Conservation (phyloP, 441 rosid genomes). For the Gossypium davidsonii region DNA sequence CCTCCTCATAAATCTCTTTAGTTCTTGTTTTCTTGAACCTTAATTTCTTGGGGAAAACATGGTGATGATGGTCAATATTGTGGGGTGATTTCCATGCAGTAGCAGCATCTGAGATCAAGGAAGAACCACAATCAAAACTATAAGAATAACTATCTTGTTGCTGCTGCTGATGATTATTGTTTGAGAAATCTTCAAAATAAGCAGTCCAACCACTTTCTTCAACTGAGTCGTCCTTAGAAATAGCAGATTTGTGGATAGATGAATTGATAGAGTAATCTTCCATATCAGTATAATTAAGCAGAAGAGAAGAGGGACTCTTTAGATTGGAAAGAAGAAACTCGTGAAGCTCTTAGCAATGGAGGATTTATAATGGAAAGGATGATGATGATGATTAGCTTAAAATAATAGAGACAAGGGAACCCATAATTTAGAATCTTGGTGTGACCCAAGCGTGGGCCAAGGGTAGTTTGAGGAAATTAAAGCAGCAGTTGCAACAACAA, state of each 20-base stretch:
- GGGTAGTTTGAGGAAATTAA: slow-evolving; percentile 37
- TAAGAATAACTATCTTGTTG: slow-evolving; percentile 24
- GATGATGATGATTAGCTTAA: background rate
- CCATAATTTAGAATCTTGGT: slow-evolving; percentile 31
- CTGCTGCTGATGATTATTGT: slow-evolving; percentile 5
- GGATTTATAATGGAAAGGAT: background rate
- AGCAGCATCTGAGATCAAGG: slow-evolving; percentile 61
- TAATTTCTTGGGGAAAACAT: slow-evolving; percentile 29
- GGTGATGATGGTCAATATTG: slow-evolving; percentile 5
- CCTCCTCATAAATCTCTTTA: slow-evolving; percentile 40
- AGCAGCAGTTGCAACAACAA: slow-evolving; percentile 33
- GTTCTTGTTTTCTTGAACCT: slow-evolving; percentile 48
- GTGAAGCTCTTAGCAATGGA: slow-evolving; percentile 14
- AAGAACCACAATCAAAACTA: slow-evolving; percentile 32
- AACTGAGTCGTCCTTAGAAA: background rate
- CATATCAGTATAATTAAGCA: slow-evolving; percentile 4
- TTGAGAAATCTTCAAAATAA: slow-evolving; percentile 50
- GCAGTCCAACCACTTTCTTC: slow-evolving; percentile 87
- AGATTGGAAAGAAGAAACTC: background rate
- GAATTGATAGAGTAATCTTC: slow-evolving; percentile 20
- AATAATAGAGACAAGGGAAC: slow-evolving; percentile 14
- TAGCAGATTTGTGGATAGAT: slow-evolving; percentile 11
- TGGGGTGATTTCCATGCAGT: slow-evolving; percentile 27
- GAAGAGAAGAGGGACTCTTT: background rate
- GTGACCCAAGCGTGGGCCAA: slow-evolving; percentile 26